Conservation (phyloP, 148 eudicot species). For the Nepenthes mirabilis region DNA sequence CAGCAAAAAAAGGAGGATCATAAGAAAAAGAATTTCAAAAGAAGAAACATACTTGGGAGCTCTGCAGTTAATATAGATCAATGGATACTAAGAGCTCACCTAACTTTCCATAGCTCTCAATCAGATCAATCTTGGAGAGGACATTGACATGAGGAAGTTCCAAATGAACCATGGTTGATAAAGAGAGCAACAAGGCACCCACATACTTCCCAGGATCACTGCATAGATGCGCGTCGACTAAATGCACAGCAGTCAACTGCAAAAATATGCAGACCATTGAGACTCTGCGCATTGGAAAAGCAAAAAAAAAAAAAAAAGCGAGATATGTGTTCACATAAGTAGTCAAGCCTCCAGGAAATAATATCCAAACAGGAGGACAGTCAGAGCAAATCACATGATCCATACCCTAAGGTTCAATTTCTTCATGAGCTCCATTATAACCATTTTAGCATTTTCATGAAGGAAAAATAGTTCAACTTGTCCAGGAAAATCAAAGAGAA, state of each 20-base stretch:
- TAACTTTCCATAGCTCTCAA: slow-evolving; percentile 86
- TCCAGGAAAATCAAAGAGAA: slow-evolving; percentile 96
- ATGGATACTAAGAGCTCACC: slow-evolving; percentile 24
- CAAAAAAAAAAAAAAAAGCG: neutral
- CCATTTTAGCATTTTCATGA: slow-evolving; percentile 66
- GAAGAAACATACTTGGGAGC: neutral
- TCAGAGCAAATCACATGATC: neutral
- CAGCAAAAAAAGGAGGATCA: slow-evolving; percentile 7
- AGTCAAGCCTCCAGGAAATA: too few species aligned
- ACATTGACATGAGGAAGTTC: slow-evolving; percentile 98
- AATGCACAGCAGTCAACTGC: slow-evolving; percentile 91
- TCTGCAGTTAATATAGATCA: neutral
- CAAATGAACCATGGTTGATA: slow-evolving; percentile 92
- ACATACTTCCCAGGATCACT: slow-evolving; percentile 90
- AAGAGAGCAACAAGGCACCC: slow-evolving; percentile 80
- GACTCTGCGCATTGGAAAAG: slow-evolving; percentile 1
- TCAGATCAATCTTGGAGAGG: slow-evolving; percentile 84
- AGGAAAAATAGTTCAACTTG: slow-evolving; percentile 97
- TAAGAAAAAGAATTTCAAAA: slow-evolving; percentile 1
- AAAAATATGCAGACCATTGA: slow-evolving; percentile 5
- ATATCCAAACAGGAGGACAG: too few species aligned
- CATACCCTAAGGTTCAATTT: slow-evolving; percentile 82
- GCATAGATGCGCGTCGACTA: slow-evolving; percentile 92
- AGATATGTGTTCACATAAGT: too few species aligned
- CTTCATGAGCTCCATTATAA: slow-evolving; percentile 66